These are phyloP conservation scores for Saccharum spontaneum DNA, from an alignment of 176 grass and related monocot species.

Conservation along the genomic window DNA sequence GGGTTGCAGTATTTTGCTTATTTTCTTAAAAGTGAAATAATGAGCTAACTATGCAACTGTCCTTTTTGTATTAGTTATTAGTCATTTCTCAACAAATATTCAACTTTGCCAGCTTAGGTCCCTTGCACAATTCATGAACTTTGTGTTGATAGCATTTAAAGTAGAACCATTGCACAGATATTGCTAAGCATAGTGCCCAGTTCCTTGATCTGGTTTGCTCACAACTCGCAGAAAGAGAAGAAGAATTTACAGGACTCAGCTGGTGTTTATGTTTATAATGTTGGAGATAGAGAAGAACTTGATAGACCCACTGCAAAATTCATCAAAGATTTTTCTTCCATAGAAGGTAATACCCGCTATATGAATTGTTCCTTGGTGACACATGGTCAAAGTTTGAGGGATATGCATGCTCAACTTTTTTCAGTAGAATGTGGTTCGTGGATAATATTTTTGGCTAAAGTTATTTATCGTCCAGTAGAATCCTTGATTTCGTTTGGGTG, in stretches of 20 bases:
- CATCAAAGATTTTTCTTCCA: slow-evolving; percentile 80
- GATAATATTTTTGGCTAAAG: not conserved
- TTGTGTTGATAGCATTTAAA: not conserved
- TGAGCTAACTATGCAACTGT: not conserved
- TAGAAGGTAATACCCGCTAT: slow-evolving; percentile 58
- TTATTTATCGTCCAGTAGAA: slow-evolving; percentile 1
- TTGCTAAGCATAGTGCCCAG: not conserved
- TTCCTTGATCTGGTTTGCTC: slow-evolving; percentile 26
- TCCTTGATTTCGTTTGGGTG: not conserved
- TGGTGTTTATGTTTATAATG: slow-evolving; percentile 87
- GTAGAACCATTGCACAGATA: not conserved
- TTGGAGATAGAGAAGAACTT: slow-evolving; percentile 69
- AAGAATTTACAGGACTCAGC: slow-evolving; percentile 89
- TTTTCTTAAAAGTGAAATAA: slow-evolving; percentile 12
- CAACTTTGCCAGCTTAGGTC: not conserved
- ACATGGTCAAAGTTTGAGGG: not conserved
- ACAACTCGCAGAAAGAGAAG: slow-evolving; percentile 80
- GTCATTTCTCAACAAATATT: slow-evolving; percentile 9
- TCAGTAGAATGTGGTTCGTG: not conserved
- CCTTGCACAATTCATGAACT: not conserved
- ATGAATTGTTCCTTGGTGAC: slow-evolving; percentile 26
- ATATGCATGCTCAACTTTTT: slow-evolving; percentile 17
- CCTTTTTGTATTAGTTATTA: not conserved
- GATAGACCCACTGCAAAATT: slow-evolving; percentile 86
- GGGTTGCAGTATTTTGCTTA: not conserved